A percentile compares a stretch with the other conserved stretches of the same genome.
phyloP scores from a whole-genome alignment of 768 basidiomycete species.

The Mycena epipterygia region DNA sequence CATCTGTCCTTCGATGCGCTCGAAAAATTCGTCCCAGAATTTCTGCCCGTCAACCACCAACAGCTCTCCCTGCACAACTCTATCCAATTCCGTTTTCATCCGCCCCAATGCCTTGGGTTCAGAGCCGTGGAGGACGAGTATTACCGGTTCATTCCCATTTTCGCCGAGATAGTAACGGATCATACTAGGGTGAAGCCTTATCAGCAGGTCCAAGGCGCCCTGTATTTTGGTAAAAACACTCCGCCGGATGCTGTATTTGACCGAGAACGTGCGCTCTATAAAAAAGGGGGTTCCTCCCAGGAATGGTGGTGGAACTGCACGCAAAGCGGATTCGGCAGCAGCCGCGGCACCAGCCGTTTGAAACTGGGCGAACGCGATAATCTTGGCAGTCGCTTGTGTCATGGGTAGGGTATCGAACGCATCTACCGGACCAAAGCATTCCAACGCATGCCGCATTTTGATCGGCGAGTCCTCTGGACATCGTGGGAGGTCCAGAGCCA shows the following conservation, averaged over 20 bases:
- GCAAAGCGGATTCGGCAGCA: conserved; percentile 45
- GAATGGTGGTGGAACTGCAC: conserved; percentile 49
- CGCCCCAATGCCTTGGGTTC: conserved; percentile 50
- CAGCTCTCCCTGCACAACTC: conserved; percentile 54
- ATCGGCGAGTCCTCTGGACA: conserved; percentile 42
- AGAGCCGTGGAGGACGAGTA: conserved; percentile 55
- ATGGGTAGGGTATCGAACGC: conserved; percentile 55
- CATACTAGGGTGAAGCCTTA: conserved; percentile 46
- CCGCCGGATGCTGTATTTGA: conserved; percentile 53
- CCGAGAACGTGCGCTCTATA: conserved; percentile 55
- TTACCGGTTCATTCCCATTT: conserved; percentile 44
- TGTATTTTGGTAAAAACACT: conserved; percentile 51
- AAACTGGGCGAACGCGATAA: conserved; percentile 60
- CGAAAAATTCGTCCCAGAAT: conserved; percentile 66
- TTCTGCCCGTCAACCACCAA: conserved; percentile 46
- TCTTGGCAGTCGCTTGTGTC: conserved; percentile 46
- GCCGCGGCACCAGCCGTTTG: conserved; percentile 48
- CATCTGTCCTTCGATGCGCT: conserved; percentile 53
- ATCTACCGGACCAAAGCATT: conserved; percentile 52
- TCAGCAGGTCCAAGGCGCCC: conserved; percentile 52
- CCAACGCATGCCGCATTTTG: conserved; percentile 51
- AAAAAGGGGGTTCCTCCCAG: conserved; percentile 54
- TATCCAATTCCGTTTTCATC: conserved; percentile 54
- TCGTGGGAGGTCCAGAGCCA: conserved; percentile 44
- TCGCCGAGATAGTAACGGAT: conserved; percentile 49